Evolutionary conservation across 805 yeast genomes (phyloP).

Genomic region (Ogataea trehaloabstinens): DNA sequence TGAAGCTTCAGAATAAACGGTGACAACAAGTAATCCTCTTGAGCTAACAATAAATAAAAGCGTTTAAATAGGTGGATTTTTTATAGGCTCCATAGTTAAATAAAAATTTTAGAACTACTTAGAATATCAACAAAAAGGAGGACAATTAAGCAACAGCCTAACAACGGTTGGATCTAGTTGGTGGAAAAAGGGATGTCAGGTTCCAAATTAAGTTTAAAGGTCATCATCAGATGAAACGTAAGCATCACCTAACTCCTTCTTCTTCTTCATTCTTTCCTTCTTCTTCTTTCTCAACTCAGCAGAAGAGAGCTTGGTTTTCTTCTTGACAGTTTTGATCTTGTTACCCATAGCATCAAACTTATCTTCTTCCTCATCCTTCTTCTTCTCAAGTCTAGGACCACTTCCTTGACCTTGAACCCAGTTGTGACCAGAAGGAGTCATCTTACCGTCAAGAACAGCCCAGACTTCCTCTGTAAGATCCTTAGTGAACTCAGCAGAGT

Average conservation of each 20-base stretch:
- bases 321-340: slow-evolving; percentile 95
- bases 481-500: slow-evolving; percentile 99
- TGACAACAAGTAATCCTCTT: too few species aligned
- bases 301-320: slow-evolving; percentile 96
- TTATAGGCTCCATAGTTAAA: too few species aligned
- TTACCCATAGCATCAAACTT: slow-evolving; percentile 99
- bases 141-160: neutral
- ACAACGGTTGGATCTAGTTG: neutral
- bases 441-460: slow-evolving; percentile 97
- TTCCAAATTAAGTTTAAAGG: slow-evolving; percentile 41
- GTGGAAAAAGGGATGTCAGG: neutral
- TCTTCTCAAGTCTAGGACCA: slow-evolving; percentile 99
- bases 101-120: neutral
- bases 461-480: slow-evolving; percentile 99
- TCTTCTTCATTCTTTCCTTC: slow-evolving; percentile 99
- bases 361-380: slow-evolving; percentile 89
- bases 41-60: too few species aligned
- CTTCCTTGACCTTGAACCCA: slow-evolving; percentile 99
- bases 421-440: slow-evolving; percentile 99
- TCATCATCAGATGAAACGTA: slow-evolving; percentile 97
- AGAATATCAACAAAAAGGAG: neutral
- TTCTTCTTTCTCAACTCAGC: slow-evolving; percentile 99
- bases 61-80: too few species aligned
- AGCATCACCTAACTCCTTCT: slow-evolving; percentile 99
- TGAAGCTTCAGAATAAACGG: too few species aligned